Percentiles rank a stretch among this genome's conserved stretches.
phyloP scores from a whole-genome alignment of 2,329 filamentous ascomycete genomes.

The Penicillium janthinellum region DNA sequence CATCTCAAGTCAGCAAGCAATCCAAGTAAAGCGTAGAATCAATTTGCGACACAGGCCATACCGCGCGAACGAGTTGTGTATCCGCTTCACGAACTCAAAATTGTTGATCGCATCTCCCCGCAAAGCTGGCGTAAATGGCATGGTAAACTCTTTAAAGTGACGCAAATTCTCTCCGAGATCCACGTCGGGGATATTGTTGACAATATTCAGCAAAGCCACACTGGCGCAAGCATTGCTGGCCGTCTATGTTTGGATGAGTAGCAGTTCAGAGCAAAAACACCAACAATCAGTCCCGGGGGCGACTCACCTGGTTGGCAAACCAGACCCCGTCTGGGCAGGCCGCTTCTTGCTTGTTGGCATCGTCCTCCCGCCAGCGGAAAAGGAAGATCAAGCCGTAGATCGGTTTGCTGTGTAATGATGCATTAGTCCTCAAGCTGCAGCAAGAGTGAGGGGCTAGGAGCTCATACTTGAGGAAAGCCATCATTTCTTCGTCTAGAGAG shows the following conservation, averaged over 20 bases:
- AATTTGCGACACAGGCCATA: slow-evolving; percentile 29
- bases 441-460: background rate
- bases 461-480: slow-evolving; percentile 64
- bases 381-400: slow-evolving; percentile 88
- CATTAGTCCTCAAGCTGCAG: slow-evolving; percentile 2
- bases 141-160: slow-evolving; percentile 73
- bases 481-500: slow-evolving; percentile 66
- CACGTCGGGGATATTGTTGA: slow-evolving; percentile 75
- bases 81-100: slow-evolving; percentile 73
- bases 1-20: slow-evolving; percentile 2
- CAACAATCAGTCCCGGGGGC: slow-evolving; percentile 22
- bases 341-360: slow-evolving; percentile 53
- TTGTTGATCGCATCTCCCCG: slow-evolving; percentile 75
- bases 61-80: slow-evolving; percentile 87
- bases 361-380: slow-evolving; percentile 69
- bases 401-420: slow-evolving; percentile 58
- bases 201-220: slow-evolving; percentile 88
- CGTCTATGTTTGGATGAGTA: slow-evolving; percentile 56
- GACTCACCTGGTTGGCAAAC: slow-evolving; percentile 84
- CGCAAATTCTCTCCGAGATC: slow-evolving; percentile 70
- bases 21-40: background rate
- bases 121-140: slow-evolving; percentile 66
- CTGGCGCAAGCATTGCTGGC: slow-evolving; percentile 85
- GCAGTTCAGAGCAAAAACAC: background rate
- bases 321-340: slow-evolving; percentile 70